Evolutionary conservation across 208 protist species (phyloP), one percentile per base, ranked within the genome.

Genomic region (Leishmania turanica): DNA sequence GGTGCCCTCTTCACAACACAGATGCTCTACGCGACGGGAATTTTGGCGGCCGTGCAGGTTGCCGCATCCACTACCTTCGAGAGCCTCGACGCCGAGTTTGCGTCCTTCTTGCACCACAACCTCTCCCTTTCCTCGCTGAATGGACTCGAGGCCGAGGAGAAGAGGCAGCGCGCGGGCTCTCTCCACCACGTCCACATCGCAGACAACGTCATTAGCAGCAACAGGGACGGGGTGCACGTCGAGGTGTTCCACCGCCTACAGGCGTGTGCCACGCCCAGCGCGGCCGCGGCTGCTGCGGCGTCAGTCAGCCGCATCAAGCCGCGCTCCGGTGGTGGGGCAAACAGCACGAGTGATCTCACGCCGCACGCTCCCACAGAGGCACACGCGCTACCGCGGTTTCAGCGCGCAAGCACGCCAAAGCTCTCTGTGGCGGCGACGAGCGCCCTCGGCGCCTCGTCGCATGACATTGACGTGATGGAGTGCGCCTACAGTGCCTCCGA

Each of bases 231-330:
- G 69, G 82, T 91, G 15, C 82, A 79, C 62, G 40, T 91, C 0
- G 88, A 93, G 75, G 40, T 91, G n/a, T 90, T 83, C 62, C 88
- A 93, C 45, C 53, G 49, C 21, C 62, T 90, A 42, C 85, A 83
- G 42, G 85, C 83, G 2, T 75, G 40, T 17, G 56, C 74, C 21
- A 49, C 49, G 15, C 51, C 74, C 7, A 70, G 6, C 21, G 62
- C 19, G 21, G 64, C 37, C 9, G 75, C 58, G 9, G 54, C 54
- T 11, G 53, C 47, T n/a, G 77, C 72, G 1, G n/a, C 54, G 6
- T 37, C 81, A n/a, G 79, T 51, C 34, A 24, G 45, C 54, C 21
- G 24, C 45, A 66, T 9, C 31, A 49, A 9, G 21, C 42, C 31
- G 27, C n/a, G 1, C 27, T 19, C 42, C 2, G 21, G 27, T 47